Conservation (phyloP, 2,329 filamentous ascomycete genomes). For the Botrytis squamosa region DNA sequence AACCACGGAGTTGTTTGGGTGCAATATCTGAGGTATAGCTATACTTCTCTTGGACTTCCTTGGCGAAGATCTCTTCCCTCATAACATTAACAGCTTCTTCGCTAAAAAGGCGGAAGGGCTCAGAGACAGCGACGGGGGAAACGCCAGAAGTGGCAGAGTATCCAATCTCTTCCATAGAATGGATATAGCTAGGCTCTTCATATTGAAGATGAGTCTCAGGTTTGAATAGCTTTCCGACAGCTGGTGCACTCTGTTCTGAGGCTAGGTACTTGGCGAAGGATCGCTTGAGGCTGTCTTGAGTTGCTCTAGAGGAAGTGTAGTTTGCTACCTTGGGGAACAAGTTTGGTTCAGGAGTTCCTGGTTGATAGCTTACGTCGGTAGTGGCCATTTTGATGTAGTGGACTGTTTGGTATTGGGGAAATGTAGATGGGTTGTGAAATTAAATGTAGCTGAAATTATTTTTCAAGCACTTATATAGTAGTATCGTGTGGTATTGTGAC, state of each 20-base stretch:
- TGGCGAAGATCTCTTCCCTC: constrained; percentile 59
- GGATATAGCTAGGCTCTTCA: constrained; percentile 49
- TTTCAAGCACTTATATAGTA: not conserved
- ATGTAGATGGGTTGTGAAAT: not conserved
- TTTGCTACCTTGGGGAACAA: constrained; percentile 31
- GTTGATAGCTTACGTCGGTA: constrained; percentile 30
- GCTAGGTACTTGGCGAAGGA: constrained; percentile 38
- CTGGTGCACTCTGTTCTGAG: constrained; percentile 32
- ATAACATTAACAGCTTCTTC: constrained; percentile 60
- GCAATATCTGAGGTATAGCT: constrained; percentile 59
- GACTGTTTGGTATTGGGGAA: not conserved
- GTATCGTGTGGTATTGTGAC: not conserved
- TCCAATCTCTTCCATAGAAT: constrained; percentile 62
- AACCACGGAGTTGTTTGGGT: constrained; percentile 54
- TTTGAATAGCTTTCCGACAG: constrained; percentile 47
- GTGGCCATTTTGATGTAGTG: constrained; percentile 31
- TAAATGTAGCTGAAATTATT: not conserved
- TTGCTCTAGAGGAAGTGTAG: constrained; percentile 35
- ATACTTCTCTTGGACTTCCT: constrained; percentile 56
- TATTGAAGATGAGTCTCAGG: constrained; percentile 56
- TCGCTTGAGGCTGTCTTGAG: constrained; percentile 38
- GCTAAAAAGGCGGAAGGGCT: constrained; percentile 64
- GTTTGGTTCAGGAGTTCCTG: constrained; percentile 32
- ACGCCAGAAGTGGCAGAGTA: constrained; percentile 55
- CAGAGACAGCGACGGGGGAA: constrained; percentile 61